Evolutionary conservation across 345 rosid species (phyloP).

Genomic region (Orychophragmus violaceus): DNA sequence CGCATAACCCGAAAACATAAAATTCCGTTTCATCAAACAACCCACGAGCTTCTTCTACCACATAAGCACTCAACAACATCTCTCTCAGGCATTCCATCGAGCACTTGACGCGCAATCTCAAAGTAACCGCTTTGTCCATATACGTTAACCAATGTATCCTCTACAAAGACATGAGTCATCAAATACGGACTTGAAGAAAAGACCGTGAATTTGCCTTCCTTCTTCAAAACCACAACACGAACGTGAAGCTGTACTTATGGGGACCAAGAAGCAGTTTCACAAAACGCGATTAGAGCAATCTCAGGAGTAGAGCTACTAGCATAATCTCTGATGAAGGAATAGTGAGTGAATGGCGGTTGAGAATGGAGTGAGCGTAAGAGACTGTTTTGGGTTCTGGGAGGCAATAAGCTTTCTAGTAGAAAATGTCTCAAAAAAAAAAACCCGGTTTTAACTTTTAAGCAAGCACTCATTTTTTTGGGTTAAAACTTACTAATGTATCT

Average conservation of each 20-base stretch:
- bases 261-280: conserved; percentile 37
- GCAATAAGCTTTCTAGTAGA: conserved; percentile 39
- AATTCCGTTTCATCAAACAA: conserved; percentile 48
- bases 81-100: conserved; percentile 41
- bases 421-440: conserved; percentile 22
- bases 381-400: conserved; percentile 38
- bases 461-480: too few species aligned
- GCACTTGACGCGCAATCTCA: conserved; percentile 32
- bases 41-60: conserved; percentile 31
- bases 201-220: conserved; percentile 43
- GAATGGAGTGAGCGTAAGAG: conserved; percentile 41
- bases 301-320: conserved; percentile 35
- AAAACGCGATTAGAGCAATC: conserved; percentile 28
- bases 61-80: conserved; percentile 39
- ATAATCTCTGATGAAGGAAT: conserved; percentile 41
- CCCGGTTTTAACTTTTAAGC: conserved; percentile 48
- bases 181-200: conserved; percentile 29
- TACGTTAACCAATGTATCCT: conserved; percentile 38
- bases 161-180: conserved; percentile 32
- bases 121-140: conserved; percentile 29
- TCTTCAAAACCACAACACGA: conserved; percentile 33
- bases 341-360: conserved; percentile 35
- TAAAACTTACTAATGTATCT: too few species aligned
- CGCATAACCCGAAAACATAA: conserved; percentile 43
- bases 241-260: conserved; percentile 43